Conservation (phyloP, 177 flowering plant genomes). For the Vitis hybrid region DNA sequence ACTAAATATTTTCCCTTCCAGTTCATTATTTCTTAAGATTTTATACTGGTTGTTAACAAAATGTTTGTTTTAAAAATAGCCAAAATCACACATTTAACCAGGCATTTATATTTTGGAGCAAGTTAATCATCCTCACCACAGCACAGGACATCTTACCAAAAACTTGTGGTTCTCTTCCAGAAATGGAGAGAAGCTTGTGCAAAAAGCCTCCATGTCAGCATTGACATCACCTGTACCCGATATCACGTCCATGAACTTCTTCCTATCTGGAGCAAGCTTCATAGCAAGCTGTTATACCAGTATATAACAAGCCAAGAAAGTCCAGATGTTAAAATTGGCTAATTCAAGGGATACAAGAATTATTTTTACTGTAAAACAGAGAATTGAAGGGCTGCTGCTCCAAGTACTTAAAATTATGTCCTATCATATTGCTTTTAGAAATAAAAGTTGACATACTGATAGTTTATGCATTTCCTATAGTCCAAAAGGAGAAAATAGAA, state of each 20-base stretch:
- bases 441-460: background rate
- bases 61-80: no score
- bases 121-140: background rate
- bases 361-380: background rate
- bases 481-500: background rate
- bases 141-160: constrained; percentile 52
- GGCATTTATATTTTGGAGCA: background rate
- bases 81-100: background rate
- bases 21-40: no score
- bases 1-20: no score
- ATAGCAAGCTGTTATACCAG: constrained; percentile 62
- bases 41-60: no score
- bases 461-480: background rate
- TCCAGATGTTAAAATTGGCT: background rate
- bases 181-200: constrained; percentile 62
- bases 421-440: no score
- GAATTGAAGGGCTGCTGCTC: background rate
- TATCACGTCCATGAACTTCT: constrained; percentile 82
- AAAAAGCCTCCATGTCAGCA: constrained; percentile 76
- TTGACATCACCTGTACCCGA: constrained; percentile 55
- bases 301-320: constrained; percentile 1
- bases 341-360: background rate
- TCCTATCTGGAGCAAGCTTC: constrained; percentile 95
- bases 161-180: constrained; percentile 85
- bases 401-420: background rate